Conservation (phyloP, 352 stramenopile species). For the Phytophthora hibernalis region DNA sequence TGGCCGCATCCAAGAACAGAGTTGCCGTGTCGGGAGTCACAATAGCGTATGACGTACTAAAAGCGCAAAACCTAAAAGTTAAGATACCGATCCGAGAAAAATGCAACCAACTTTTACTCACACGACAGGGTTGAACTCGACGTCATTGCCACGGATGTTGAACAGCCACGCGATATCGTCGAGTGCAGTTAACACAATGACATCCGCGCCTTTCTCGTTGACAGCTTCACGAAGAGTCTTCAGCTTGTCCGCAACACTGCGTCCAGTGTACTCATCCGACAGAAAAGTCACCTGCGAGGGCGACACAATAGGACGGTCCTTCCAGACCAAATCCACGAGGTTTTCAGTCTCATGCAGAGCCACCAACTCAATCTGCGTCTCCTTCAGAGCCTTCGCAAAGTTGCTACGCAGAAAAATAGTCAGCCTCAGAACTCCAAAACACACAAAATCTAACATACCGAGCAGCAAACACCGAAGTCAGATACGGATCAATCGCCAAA, state of each 20-base stretch:
- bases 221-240: slow-evolving; percentile 81
- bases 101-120: slow-evolving; percentile 59
- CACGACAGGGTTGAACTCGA: slow-evolving; percentile 98
- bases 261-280: slow-evolving; percentile 93
- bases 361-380: slow-evolving; percentile 75
- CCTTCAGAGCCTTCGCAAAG: slow-evolving; percentile 69
- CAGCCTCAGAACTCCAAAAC: background rate
- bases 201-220: slow-evolving; percentile 89
- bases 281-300: slow-evolving; percentile 93
- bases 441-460: slow-evolving; percentile 38
- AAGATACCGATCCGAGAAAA: background rate
- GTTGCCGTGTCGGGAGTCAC: slow-evolving; percentile 90
- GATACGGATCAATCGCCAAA: slow-evolving; percentile 96
- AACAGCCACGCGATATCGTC: slow-evolving; percentile 98
- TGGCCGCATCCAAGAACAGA: slow-evolving; percentile 92
- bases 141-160: slow-evolving; percentile 97
- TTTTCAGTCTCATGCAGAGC: slow-evolving; percentile 88
- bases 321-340: slow-evolving; percentile 97
- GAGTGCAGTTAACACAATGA: slow-evolving; percentile 95
- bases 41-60: slow-evolving; percentile 93
- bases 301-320: slow-evolving; percentile 64
- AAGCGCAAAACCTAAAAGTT: slow-evolving; percentile 1
- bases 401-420: slow-evolving; percentile 43
- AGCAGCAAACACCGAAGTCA: slow-evolving; percentile 91
- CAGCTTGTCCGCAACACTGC: slow-evolving; percentile 93